phyloP scores from a whole-genome alignment of 2,329 filamentous ascomycete genomes.

The Aspergillus tubingensis region DNA sequence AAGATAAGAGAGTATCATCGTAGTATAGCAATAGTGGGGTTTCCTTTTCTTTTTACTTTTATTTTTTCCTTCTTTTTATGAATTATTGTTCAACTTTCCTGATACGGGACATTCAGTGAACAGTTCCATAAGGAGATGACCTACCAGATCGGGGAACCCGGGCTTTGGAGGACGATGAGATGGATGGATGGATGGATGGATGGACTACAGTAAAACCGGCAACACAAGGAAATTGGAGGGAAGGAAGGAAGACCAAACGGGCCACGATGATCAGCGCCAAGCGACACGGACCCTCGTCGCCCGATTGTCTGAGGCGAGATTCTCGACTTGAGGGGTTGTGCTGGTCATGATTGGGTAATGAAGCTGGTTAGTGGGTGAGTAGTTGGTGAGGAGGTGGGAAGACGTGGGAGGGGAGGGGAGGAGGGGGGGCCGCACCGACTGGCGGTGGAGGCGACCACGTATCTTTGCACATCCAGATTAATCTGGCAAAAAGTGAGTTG shows the following conservation, averaged over 20 bases:
- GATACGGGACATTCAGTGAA: background rate
- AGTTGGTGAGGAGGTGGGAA: constrained; percentile 4
- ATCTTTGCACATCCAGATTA: background rate
- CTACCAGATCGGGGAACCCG: background rate
- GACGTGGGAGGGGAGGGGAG: background rate
- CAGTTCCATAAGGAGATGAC: background rate
- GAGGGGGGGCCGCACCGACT: constrained; percentile 20
- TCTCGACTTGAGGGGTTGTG: background rate
- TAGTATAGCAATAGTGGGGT: too few relatives aligned
- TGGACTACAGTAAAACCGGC: too few relatives aligned
- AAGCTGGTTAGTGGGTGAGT: too few relatives aligned
- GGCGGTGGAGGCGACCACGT: constrained; percentile 27
- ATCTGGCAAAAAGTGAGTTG: background rate
- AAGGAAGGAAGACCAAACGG: too few relatives aligned
- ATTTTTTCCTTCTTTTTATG: background rate
- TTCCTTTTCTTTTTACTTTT: too few relatives aligned
- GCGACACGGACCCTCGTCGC: constrained; percentile 7
- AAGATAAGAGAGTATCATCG: too few relatives aligned
- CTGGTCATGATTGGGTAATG: background rate
- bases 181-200: too few relatives aligned
- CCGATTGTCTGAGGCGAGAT: background rate
- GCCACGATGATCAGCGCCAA: background rate
- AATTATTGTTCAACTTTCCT: background rate
- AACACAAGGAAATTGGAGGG: too few relatives aligned
- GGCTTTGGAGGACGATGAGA: background rate